Conservation (phyloP, 179 eudicot genomes). For the Patellifolia procumbens region DNA sequence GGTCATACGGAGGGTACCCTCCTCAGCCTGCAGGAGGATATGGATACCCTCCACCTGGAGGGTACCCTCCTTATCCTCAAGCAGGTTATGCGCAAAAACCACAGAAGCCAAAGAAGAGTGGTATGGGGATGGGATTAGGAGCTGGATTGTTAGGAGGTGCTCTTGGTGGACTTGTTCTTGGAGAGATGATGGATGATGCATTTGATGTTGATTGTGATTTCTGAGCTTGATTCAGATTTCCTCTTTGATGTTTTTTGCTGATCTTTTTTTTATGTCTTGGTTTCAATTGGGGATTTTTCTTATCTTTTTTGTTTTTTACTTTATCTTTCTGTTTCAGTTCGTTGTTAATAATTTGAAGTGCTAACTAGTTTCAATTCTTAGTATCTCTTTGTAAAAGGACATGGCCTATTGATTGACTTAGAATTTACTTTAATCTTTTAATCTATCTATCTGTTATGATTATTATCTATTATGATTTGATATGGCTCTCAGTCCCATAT, state of each 20-base stretch:
- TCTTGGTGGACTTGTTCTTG: slow-evolving; percentile 50
- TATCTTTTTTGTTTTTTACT: background rate
- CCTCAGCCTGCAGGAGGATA: slow-evolving; percentile 25
- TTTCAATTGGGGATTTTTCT: background rate
- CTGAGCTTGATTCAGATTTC: slow-evolving; percentile 3
- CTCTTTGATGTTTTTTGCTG: background rate
- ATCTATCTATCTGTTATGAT: too few relatives aligned
- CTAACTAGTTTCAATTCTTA: slow-evolving; percentile 1
- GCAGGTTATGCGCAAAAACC: slow-evolving; percentile 35
- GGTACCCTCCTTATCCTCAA: slow-evolving; percentile 27
- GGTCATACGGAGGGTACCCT: slow-evolving; percentile 29
- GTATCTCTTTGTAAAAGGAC: too few relatives aligned
- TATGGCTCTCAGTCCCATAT: too few relatives aligned
- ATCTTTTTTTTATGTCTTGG: background rate
- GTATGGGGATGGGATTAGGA: slow-evolving; percentile 45
- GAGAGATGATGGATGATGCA: slow-evolving; percentile 38
- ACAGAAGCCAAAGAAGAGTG: slow-evolving; percentile 37
- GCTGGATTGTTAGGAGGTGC: slow-evolving; percentile 51
- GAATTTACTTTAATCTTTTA: too few relatives aligned
- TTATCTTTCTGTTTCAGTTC: background rate
- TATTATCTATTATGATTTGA: too few relatives aligned
- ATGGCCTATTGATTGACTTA: too few relatives aligned
- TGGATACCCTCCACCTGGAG: slow-evolving; percentile 28
- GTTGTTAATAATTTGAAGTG: background rate
- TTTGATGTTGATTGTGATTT: slow-evolving; percentile 35